Base-by-base conservation (phyloP, 177 flowering plant genomes). In the Vitis hybrid region DNA sequence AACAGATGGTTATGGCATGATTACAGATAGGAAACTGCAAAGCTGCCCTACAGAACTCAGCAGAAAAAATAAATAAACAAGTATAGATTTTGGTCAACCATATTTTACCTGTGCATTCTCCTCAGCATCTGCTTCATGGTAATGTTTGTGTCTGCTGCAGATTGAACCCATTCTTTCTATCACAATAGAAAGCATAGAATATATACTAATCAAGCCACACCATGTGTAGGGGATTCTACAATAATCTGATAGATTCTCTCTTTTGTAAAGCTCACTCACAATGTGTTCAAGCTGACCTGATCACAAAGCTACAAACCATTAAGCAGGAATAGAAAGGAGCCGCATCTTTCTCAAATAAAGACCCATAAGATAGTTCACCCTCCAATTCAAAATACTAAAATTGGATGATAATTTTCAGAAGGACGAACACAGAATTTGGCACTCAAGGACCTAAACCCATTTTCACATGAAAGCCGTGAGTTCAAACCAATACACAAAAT, bases 101-200 rank as follows among this genome's bases (percentile, higher is more conserved):
- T 7, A 8, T 69, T 11, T 74, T 49, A 90, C 99, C 94, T 93
- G 97, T 49, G 81, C 87, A 85, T 84, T 89, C 83, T 94, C 98
- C 78, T 90, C 91, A 15, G 78, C 63, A 68, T 89, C 88, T 65
- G 91, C 84, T 76, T 83, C 86, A 78, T 66, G 79, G 68, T 77
- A 79, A 18, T 75, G 85, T 29, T 73, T 81, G 72, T 86, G 82
- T 78, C 77, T 89, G 79, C 99, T 93, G 85, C 99, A 95, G 78
- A 90, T 86, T 75, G 74, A 84, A 67, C 99, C 99, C 99, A 95
- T 94, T 70, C 73, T 86, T 69, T 82, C 80, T 55, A 66, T 53
- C 19, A 77, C 67, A 76, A 66, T 29, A 70, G 80, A 83, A 64
- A 85, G 91, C 91, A 87, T 87, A 86, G 89, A 84, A 79, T n/a